A percentile compares a stretch with the other conserved stretches of the same genome.
These are phyloP conservation scores for Hypericum perforatum DNA, from an alignment of 345 rosid species.

Conservation along the genomic window DNA sequence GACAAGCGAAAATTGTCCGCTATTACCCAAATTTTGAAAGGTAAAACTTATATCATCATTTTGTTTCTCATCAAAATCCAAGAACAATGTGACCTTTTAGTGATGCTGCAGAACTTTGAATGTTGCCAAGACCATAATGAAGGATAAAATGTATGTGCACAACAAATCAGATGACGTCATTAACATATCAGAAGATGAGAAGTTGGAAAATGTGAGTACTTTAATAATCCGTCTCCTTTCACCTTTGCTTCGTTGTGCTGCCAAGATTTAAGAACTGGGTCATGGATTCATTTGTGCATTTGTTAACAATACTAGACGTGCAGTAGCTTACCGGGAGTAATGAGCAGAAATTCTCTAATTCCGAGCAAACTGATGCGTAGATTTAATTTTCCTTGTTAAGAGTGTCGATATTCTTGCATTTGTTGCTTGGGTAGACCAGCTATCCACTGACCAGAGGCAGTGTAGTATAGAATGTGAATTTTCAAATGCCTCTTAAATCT, in stretches of 20 bases:
- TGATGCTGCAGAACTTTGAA: conserved; percentile 53
- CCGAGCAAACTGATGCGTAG: too few species aligned
- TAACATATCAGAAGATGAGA: conserved; percentile 53
- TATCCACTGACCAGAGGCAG: too few species aligned
- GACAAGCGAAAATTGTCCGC: conserved; percentile 85
- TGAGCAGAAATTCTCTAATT: too few species aligned
- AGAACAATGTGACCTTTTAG: conserved; percentile 10
- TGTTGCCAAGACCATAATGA: conserved; percentile 63
- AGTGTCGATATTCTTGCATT: too few species aligned
- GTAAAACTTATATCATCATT: conserved; percentile 30
- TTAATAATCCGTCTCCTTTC: conserved; percentile 5
- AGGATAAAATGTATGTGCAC: conserved; percentile 55
- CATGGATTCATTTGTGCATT: too few species aligned
- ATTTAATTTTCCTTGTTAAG: too few species aligned
- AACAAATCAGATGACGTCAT: conserved; percentile 55
- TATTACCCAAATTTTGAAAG: conserved; percentile 71
- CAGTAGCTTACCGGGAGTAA: too few species aligned
- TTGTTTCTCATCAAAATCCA: neutral
- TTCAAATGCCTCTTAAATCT: too few species aligned
- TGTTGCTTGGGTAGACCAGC: too few species aligned
- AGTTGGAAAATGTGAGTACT: conserved; percentile 54
- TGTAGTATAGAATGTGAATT: too few species aligned
- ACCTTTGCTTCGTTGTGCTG: neutral
- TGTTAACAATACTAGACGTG: too few species aligned
- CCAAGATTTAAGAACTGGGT: neutral